Conservation (phyloP, 306 rosid species). For the Cicer judaicum region DNA sequence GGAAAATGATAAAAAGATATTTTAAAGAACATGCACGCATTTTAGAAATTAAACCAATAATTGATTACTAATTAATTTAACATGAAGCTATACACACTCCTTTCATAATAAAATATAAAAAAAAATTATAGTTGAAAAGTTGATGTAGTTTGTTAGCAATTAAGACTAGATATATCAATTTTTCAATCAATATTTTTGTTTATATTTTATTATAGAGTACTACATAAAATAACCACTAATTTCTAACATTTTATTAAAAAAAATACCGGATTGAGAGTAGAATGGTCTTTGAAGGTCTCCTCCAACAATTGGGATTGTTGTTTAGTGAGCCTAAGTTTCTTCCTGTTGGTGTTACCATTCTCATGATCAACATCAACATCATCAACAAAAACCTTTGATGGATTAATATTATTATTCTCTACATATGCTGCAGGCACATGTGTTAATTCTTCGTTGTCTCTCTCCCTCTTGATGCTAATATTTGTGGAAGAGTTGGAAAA, state of each 20-base stretch:
- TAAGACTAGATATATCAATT: too few species aligned
- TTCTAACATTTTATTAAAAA: not conserved
- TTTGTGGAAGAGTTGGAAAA: conserved; percentile 62
- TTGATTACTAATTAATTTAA: not conserved
- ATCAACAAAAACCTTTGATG: not conserved
- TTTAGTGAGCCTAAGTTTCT: conserved; percentile 88
- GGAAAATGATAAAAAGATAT: not conserved
- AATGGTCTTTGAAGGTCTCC: conserved; percentile 57
- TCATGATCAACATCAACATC: conserved; percentile 53
- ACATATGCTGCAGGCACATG: conserved; percentile 25
- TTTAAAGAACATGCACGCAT: too few species aligned
- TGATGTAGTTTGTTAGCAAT: too few species aligned
- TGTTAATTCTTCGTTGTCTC: conserved; percentile 47
- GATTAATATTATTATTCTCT: not conserved
- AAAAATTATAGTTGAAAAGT: too few species aligned
- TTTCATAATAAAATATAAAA: too few species aligned
- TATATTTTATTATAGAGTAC: too few species aligned
- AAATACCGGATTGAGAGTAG: conserved; percentile 77
- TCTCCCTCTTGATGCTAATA: conserved; percentile 71
- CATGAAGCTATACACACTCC: too few species aligned
- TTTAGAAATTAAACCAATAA: not conserved
- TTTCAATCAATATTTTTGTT: too few species aligned
- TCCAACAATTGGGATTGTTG: conserved; percentile 77
- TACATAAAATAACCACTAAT: not conserved
- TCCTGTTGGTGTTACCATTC: conserved; percentile 62